Evolutionary conservation across 1,139 yeast genomes (phyloP), one percentile per base, ranked within the genome.

Genomic region (Arxiozyma slooffiae): DNA sequence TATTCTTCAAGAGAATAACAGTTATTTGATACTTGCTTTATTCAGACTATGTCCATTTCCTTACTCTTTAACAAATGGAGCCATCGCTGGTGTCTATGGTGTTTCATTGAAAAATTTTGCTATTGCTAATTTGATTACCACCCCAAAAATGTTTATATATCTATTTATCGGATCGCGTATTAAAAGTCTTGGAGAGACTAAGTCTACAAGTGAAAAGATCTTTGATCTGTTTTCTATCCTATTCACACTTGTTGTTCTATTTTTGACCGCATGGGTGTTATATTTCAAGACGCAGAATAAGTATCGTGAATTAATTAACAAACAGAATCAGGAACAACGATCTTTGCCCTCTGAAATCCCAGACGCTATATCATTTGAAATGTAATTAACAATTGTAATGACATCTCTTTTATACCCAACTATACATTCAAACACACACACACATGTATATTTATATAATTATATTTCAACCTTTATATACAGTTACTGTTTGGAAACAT

Each of bases 31-130:
- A 42, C 69, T 92, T 50, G 77, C 83, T 50, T 73, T 90, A 64
- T 77, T 92, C 44, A 73, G 97, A 51, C 68, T 90, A 52, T 88
- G 97, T 59, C 98, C 98, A 0, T 76, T 90, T 60, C 97, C 98
- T 0, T 92, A 90, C 64, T 87, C 96, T 4, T 71, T 90, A 43
- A 84, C 95, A 0, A 92, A 92, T 62, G 97, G 97, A 4, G 97
- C 95, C 0, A 74, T 92, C 57, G 92, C 95, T 6, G 84, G 92
- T 3, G 78, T 90, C 22, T 96, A 95, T 0, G 84, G 86, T 34
- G 74, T 89, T 18, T 73, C 82, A 0, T 71, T 81, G 1, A 53
- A 67, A 46, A 79, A 82, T 30, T 92, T 85, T 65, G 72, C 82
- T 7, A 64, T 81, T 41, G 96, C 97, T 1, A 83, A 92, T 17